These are phyloP conservation scores for Dendryphion nanum DNA, from an alignment of 2,329 filamentous ascomycete genomes.

Conservation along the genomic window DNA sequence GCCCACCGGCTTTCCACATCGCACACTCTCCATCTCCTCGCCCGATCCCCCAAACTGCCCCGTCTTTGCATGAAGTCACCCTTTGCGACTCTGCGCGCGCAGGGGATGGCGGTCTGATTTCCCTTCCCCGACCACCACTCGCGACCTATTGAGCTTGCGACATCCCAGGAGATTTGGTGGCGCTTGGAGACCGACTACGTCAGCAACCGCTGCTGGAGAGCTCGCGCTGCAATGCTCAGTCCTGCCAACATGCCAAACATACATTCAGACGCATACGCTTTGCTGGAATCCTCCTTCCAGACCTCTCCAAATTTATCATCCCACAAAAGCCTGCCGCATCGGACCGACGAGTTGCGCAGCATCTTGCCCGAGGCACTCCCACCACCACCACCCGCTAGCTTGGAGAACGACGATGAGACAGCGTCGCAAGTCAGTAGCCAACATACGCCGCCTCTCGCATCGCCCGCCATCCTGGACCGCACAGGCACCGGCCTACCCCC, in stretches of 20 bases:
- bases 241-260: slow-evolving; percentile 16
- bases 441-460: slow-evolving; percentile 27
- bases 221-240: neutral
- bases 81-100: slow-evolving; percentile 7
- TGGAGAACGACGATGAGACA: slow-evolving; percentile 26
- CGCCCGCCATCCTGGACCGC: slow-evolving; percentile 21
- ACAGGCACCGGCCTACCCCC: slow-evolving; percentile 43
- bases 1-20: neutral
- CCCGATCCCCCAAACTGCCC: slow-evolving; percentile 7
- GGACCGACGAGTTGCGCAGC: slow-evolving; percentile 24
- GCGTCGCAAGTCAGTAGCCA: slow-evolving; percentile 22
- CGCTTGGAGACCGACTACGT: too few species aligned
- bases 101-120: slow-evolving; percentile 20
- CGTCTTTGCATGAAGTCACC: slow-evolving; percentile 17
- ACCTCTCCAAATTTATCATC: slow-evolving; percentile 24
- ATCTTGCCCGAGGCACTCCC: slow-evolving; percentile 9
- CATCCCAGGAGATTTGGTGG: too few species aligned
- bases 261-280: slow-evolving; percentile 21
- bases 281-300: slow-evolving; percentile 33
- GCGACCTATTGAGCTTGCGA: too few species aligned
- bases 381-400: slow-evolving; percentile 15
- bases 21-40: slow-evolving; percentile 3
- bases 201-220: neutral
- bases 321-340: slow-evolving; percentile 25
- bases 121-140: slow-evolving; percentile 1